phyloP scores from a whole-genome alignment of 371 early-diverging fungal species.

The Rhizoclosmatium hyalinum region DNA sequence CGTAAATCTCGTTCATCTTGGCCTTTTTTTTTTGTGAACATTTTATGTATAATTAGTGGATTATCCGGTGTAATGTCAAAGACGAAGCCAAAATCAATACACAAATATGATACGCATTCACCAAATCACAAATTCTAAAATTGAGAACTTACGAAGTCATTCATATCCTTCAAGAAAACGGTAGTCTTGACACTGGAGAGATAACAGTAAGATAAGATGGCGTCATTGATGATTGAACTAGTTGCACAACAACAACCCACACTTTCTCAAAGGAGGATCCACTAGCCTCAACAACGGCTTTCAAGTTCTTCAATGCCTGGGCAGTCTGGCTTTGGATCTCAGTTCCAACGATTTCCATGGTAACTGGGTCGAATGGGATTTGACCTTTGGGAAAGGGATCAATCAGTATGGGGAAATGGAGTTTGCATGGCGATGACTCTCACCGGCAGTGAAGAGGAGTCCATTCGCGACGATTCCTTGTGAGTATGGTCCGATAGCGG shows the following conservation, averaged over 20 bases:
- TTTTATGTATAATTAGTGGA: background rate
- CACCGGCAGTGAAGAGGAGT: slow-evolving; percentile 82
- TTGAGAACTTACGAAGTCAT: slow-evolving; percentile 69
- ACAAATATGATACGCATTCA: background rate
- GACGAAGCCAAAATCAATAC: too few species aligned
- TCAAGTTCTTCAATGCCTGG: slow-evolving; percentile 80
- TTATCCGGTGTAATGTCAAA: background rate
- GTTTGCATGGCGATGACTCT: slow-evolving; percentile 4
- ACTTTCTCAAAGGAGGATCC: slow-evolving; percentile 78
- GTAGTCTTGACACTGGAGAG: slow-evolving; percentile 78
- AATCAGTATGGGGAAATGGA: slow-evolving; percentile 11
- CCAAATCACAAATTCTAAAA: background rate
- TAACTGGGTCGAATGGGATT: slow-evolving; percentile 50
- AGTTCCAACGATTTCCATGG: slow-evolving; percentile 47
- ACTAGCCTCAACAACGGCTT: slow-evolving; percentile 77
- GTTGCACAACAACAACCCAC: slow-evolving; percentile 10
- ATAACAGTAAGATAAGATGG: background rate
- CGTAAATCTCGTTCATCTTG: slow-evolving; percentile 85
- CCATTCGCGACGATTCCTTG: slow-evolving; percentile 88
- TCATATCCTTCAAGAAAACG: slow-evolving; percentile 79
- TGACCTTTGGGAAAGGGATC: slow-evolving; percentile 68
- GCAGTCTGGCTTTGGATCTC: slow-evolving; percentile 51
- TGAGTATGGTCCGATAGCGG: slow-evolving; percentile 80
- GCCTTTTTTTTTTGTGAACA: slow-evolving; percentile 8
- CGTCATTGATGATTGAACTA: background rate